A percentile compares a stretch with the other conserved stretches of the same genome.
These are phyloP conservation scores for Agarophyton chilense DNA, from an alignment of 23 red algal species.

Conservation along the genomic window DNA sequence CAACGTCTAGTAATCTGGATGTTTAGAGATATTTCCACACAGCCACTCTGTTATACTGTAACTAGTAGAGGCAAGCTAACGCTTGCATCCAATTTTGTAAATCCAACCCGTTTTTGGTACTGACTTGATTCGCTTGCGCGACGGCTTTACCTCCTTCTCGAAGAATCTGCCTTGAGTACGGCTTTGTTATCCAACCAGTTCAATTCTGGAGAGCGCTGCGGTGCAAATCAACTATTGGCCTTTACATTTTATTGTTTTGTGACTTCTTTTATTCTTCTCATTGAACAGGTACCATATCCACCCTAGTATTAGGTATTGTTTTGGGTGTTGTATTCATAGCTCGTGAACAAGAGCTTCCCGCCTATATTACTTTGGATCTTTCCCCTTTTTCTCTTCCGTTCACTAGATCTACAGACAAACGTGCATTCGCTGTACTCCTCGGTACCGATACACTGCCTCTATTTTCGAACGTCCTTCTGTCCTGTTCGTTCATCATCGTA, in stretches of 20 bases:
- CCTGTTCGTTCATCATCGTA: too few relatives aligned
- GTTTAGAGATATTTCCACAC: too few relatives aligned
- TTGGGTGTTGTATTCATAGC: not conserved
- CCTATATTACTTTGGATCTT: not conserved
- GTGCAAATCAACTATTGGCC: not conserved
- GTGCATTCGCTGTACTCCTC: not conserved
- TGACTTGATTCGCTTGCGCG: not conserved
- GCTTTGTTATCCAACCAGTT: not conserved
- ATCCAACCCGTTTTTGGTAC: not conserved
- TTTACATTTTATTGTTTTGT: not conserved
- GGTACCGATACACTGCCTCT: not conserved
- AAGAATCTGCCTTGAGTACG: not conserved
- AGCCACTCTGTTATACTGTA: not conserved
- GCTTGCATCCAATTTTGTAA: not conserved
- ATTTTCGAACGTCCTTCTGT: too few relatives aligned
- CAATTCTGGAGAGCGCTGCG: not conserved
- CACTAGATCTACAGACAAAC: too few relatives aligned
- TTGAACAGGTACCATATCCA: not conserved
- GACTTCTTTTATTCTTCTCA: not conserved
- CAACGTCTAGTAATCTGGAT: too few relatives aligned
- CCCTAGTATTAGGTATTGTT: not conserved
- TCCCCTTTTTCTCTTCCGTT: not conserved
- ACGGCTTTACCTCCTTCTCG: not conserved
- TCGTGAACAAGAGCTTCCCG: not conserved
- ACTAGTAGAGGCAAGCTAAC: too few relatives aligned